Evolutionary conservation across 805 yeast genomes (phyloP).

Genomic region (Kuraishia ogatae): DNA sequence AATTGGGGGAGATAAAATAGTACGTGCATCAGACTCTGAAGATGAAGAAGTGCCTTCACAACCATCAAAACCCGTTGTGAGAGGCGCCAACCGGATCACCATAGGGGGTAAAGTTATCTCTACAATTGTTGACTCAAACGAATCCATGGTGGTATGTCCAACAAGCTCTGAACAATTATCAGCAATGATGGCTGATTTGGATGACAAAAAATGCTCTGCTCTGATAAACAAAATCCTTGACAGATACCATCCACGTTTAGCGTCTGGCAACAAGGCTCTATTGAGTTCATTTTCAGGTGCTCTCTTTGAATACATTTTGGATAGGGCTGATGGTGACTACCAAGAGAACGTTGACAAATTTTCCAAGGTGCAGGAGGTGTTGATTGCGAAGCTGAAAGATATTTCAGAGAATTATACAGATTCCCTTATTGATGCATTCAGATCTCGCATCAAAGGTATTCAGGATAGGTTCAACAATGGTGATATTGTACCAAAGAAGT

Average conservation of each 20-base stretch:
- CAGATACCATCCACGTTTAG: conserved; percentile 66
- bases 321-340: conserved; percentile 30
- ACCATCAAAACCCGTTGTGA: conserved; percentile 1
- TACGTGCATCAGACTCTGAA: conserved; percentile 25
- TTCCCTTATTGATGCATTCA: conserved; percentile 50
- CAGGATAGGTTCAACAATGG: conserved; percentile 40
- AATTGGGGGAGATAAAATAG: conserved; percentile 33
- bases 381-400: conserved; percentile 39
- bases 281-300: conserved; percentile 56
- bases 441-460: conserved; percentile 46
- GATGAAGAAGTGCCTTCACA: conserved; percentile 10
- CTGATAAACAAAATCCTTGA: conserved; percentile 48
- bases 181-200: conserved; percentile 21
- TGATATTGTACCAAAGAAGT: conserved; percentile 26
- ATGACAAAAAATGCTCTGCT: conserved; percentile 22
- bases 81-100: conserved; percentile 15
- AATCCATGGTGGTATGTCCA: conserved; percentile 36
- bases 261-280: conserved; percentile 73
- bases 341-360: conserved; percentile 17
- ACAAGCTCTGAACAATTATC: conserved; percentile 23
- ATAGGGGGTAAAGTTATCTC: conserved; percentile 24
- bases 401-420: conserved; percentile 61
- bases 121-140: conserved; percentile 7
- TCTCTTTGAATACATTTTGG: conserved; percentile 52
- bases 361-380: conserved; percentile 22